Conservation (phyloP, 345 rosid genomes). For the Dovyalis caffra region DNA sequence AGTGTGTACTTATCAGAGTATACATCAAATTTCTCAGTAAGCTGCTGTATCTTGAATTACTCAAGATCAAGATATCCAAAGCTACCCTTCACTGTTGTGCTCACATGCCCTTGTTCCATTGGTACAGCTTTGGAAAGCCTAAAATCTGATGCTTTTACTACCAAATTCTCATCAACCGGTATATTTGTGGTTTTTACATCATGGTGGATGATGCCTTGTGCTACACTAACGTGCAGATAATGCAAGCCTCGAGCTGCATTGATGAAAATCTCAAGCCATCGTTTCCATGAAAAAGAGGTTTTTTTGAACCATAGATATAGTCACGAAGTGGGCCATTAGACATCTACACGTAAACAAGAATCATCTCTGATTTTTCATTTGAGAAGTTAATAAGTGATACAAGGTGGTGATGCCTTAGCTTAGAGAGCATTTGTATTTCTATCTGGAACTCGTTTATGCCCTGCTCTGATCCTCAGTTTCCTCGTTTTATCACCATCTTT, state of each 20-base stretch:
- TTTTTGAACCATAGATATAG: conserved; percentile 63
- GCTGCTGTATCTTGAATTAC: conserved; percentile 79
- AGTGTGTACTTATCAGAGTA: no score
- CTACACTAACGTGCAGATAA: conserved; percentile 77
- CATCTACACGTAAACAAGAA: conserved; percentile 88
- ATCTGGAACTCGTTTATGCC: conserved; percentile 87
- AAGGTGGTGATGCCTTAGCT: conserved; percentile 76
- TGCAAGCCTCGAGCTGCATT: conserved; percentile 83
- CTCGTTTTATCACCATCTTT: conserved; percentile 67
- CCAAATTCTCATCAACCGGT: conserved; percentile 75
- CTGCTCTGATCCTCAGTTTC: conserved; percentile 64
- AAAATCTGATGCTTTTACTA: conserved; percentile 76
- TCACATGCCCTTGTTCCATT: conserved; percentile 61
- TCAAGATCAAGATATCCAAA: conserved; percentile 87
- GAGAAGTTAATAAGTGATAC: conserved; percentile 81
- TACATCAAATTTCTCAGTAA: conserved; percentile 81
- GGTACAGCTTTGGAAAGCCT: conserved; percentile 81
- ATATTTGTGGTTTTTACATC: conserved; percentile 88
- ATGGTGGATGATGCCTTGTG: conserved; percentile 76
- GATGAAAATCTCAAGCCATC: conserved; percentile 75
- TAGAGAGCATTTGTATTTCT: conserved; percentile 83
- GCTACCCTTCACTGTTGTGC: conserved; percentile 91
- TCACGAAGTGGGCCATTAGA: conserved; percentile 80
- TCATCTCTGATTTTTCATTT: conserved; percentile 76
- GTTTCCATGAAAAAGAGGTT: conserved; percentile 70